Evolutionary conservation across 495 filamentous ascomycete species (phyloP).

Genomic region (Pyrenula aspistea): DNA sequence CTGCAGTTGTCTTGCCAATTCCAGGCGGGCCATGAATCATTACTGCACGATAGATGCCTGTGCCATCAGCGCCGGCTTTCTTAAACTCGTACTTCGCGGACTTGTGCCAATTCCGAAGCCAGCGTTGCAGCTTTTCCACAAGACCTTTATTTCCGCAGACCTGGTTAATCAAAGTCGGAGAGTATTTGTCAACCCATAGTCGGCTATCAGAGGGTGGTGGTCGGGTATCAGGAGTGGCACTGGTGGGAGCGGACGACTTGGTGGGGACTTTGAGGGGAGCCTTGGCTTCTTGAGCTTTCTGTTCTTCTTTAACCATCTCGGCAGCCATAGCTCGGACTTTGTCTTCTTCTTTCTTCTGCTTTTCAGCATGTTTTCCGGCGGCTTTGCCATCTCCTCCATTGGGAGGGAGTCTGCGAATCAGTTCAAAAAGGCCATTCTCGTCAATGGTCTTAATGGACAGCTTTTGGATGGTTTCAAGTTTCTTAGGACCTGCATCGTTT

Average conservation of each 20-base stretch:
- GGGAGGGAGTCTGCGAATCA: slow-evolving; percentile 74
- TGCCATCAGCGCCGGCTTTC: slow-evolving; percentile 69
- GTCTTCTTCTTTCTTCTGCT: slow-evolving; percentile 68
- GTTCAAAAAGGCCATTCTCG: slow-evolving; percentile 80
- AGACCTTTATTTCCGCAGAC: slow-evolving; percentile 91
- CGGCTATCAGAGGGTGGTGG: slow-evolving; percentile 37
- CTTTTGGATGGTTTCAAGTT: slow-evolving; percentile 75
- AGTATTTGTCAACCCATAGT: slow-evolving; percentile 95
- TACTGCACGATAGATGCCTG: slow-evolving; percentile 64
- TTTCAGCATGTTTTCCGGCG: slow-evolving; percentile 70
- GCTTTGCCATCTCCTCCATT: slow-evolving; percentile 79
- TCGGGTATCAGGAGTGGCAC: slow-evolving; percentile 5
- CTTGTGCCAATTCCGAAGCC: slow-evolving; percentile 74
- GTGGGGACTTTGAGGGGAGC: slow-evolving; percentile 23
- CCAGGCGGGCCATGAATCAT: slow-evolving; percentile 93
- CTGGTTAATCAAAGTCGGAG: slow-evolving; percentile 67
- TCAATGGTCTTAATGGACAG: slow-evolving; percentile 78
- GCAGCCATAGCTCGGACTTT: slow-evolving; percentile 65
- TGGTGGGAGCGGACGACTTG: slow-evolving; percentile 8
- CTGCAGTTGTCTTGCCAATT: slow-evolving; percentile 96
- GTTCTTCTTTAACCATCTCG: slow-evolving; percentile 62
- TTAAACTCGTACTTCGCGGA: slow-evolving; percentile 64
- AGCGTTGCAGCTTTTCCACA: slow-evolving; percentile 80
- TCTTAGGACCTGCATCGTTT: slow-evolving; percentile 82
- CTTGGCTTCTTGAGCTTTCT: slow-evolving; percentile 33